Evolutionary conservation across 352 stramenopile genomes (phyloP).

Genomic region (Globisporangium megalacanthum): DNA sequence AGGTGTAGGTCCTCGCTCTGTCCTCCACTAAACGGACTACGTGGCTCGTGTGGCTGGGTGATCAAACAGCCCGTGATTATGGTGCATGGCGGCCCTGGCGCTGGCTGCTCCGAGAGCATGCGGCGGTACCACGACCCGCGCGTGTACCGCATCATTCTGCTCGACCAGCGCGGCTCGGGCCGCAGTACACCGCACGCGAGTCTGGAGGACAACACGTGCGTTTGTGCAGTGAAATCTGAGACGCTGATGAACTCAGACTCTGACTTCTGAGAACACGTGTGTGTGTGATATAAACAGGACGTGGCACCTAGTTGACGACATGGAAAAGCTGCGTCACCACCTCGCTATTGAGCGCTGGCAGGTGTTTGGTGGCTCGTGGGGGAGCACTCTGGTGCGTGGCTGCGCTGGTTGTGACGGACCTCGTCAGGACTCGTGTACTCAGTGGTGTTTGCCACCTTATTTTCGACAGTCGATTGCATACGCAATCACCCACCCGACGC

Average conservation of each 20-base stretch:
- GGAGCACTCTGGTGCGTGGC: conserved; percentile 76
- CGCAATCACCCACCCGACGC: conserved; percentile 79
- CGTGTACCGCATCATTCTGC: conserved; percentile 89
- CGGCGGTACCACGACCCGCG: conserved; percentile 90
- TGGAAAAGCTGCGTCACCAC: conserved; percentile 86
- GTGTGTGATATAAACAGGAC: conserved; percentile 36
- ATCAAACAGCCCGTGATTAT: conserved; percentile 82
- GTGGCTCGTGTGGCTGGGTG: not conserved
- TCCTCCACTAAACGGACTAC: not conserved
- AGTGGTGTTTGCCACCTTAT: not conserved
- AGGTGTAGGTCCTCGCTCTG: not conserved
- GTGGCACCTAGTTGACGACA: conserved; percentile 90
- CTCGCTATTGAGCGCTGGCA: conserved; percentile 89
- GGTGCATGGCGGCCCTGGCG: conserved; percentile 91
- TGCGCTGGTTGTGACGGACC: not conserved
- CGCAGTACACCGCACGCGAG: conserved; percentile 82
- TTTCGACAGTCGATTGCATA: conserved; percentile 80
- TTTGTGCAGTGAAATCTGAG: not conserved
- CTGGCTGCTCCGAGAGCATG: conserved; percentile 85
- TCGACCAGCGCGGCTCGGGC: conserved; percentile 93
- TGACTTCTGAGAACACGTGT: not conserved
- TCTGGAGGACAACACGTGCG: conserved; percentile 85
- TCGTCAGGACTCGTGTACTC: not conserved
- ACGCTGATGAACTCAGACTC: not conserved
- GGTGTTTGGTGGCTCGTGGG: conserved; percentile 94